Evolutionary conservation across 2,329 filamentous ascomycete species (phyloP).

Genomic region (Arthrobotrys iridis): DNA sequence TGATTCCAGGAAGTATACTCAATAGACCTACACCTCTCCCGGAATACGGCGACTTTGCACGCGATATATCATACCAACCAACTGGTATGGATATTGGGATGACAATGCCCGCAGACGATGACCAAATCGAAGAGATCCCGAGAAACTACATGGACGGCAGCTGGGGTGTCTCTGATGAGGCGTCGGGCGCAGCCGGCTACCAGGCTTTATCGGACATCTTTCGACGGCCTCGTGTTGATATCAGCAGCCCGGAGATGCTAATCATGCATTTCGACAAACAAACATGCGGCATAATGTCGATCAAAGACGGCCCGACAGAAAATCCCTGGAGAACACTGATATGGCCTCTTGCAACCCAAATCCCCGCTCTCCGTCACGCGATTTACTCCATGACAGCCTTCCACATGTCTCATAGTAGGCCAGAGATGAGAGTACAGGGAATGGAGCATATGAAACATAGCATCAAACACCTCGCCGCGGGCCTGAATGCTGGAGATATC

Average conservation of each 20-base stretch:
- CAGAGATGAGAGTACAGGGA: conserved; percentile 70
- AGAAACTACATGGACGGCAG: conserved; percentile 57
- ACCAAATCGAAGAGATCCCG: conserved; percentile 69
- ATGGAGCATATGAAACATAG: conserved; percentile 76
- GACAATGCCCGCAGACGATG: conserved; percentile 60
- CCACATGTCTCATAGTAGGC: conserved; percentile 70
- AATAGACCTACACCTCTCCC: conserved; percentile 61
- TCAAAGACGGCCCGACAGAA: conserved; percentile 75
- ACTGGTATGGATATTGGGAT: conserved; percentile 41
- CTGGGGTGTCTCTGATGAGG: conserved; percentile 34
- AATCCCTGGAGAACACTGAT: conserved; percentile 77
- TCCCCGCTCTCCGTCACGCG: conserved; percentile 74
- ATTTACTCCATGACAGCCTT: conserved; percentile 76
- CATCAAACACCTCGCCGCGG: conserved; percentile 69
- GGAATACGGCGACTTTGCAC: conserved; percentile 55
- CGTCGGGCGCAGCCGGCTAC: conserved; percentile 7
- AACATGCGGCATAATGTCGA: conserved; percentile 75
- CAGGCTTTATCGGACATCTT: conserved; percentile 60
- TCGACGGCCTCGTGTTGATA: conserved; percentile 64
- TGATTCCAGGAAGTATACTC: conserved; percentile 65
- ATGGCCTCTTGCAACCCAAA: conserved; percentile 74
- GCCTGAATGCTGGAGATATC: conserved; percentile 69
- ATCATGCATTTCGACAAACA: conserved; percentile 72
- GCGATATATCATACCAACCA: conserved; percentile 19
- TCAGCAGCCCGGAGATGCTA: conserved; percentile 70